Percentiles rank a stretch among this genome's conserved stretches.
Evolutionary conservation across 352 stramenopile species (phyloP).

Genomic region (Globisporangium irregulare): DNA sequence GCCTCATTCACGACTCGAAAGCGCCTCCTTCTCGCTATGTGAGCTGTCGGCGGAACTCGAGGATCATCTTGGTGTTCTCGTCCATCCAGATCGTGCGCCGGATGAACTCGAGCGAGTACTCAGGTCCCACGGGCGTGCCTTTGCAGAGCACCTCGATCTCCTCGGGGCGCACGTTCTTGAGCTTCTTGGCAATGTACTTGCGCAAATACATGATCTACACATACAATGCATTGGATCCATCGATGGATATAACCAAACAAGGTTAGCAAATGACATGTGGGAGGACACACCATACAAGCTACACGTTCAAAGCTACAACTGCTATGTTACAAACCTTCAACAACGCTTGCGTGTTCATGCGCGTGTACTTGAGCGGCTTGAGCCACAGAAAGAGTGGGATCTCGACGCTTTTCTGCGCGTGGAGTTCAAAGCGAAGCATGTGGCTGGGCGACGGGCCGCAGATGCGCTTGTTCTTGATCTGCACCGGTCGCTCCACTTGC

Average conservation of each 20-base stretch:
- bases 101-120: conserved; percentile 74
- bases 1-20: neutral
- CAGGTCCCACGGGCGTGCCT: conserved; percentile 36
- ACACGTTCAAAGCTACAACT: too few species aligned
- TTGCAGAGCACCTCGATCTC: conserved; percentile 63
- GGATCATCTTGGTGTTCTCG: conserved; percentile 34
- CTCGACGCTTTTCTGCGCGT: conserved; percentile 34
- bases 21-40: neutral
- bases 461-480: conserved; percentile 20
- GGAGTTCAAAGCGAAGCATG: conserved; percentile 46
- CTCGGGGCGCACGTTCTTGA: conserved; percentile 32
- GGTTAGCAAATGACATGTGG: neutral
- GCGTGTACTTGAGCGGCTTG: conserved; percentile 25
- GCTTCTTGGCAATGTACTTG: conserved; percentile 60
- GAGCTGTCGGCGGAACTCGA: conserved; percentile 49
- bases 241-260: neutral
- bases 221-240: neutral
- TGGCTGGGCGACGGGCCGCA: conserved; percentile 29
- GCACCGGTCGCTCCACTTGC: conserved; percentile 13
- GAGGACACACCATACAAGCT: neutral
- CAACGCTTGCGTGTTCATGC: conserved; percentile 40
- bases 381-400: conserved; percentile 44
- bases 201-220: conserved; percentile 50
- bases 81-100: conserved; percentile 53
- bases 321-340: conserved; percentile 32